Evolutionary conservation across 2,329 filamentous ascomycete genomes (phyloP).

Genomic region (Macroventuria anomochaeta): DNA sequence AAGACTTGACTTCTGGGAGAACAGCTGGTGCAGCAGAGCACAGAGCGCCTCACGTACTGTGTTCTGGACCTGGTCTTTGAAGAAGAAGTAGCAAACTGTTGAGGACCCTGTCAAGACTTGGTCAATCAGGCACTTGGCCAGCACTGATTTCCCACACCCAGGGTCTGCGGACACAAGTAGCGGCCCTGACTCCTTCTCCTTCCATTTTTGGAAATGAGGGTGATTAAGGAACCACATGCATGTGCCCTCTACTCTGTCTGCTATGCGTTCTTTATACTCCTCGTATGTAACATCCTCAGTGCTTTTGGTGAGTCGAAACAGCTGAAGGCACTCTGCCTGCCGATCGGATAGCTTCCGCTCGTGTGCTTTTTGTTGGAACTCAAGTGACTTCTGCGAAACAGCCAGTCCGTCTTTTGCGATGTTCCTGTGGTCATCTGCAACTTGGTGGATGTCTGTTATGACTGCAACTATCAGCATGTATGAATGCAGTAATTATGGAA

Average conservation of each 20-base stretch:
- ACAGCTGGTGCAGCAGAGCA: slow-evolving; percentile 31
- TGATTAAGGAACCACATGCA: slow-evolving; percentile 29
- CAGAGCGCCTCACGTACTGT: slow-evolving; percentile 26
- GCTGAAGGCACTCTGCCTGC: slow-evolving; percentile 27
- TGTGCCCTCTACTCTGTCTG: slow-evolving; percentile 25
- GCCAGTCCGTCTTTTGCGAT: too few species aligned
- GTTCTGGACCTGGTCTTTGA: slow-evolving; percentile 28
- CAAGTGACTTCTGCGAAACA: too few species aligned
- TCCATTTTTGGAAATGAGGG: slow-evolving; percentile 24
- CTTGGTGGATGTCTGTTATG: too few species aligned
- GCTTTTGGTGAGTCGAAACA: slow-evolving; percentile 28
- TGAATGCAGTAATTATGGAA: too few species aligned
- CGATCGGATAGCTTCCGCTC: too few species aligned
- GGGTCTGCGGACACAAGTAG: slow-evolving; percentile 31
- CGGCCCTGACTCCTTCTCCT: slow-evolving; percentile 22
- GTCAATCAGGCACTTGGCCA: slow-evolving; percentile 29
- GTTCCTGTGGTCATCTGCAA: too few species aligned
- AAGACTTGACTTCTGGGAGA: slow-evolving; percentile 22
- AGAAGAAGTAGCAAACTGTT: slow-evolving; percentile 33
- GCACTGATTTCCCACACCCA: slow-evolving; percentile 33
- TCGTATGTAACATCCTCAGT: slow-evolving; percentile 25
- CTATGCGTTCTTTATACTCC: slow-evolving; percentile 27
- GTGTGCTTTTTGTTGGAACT: too few species aligned
- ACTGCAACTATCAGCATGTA: too few species aligned
- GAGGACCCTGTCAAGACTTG: slow-evolving; percentile 19